A percentile compares a stretch with the other conserved stretches of the same genome.
Conservation (phyloP, 2,329 filamentous ascomycete genomes). For the Arachnomyces sp. region DNA sequence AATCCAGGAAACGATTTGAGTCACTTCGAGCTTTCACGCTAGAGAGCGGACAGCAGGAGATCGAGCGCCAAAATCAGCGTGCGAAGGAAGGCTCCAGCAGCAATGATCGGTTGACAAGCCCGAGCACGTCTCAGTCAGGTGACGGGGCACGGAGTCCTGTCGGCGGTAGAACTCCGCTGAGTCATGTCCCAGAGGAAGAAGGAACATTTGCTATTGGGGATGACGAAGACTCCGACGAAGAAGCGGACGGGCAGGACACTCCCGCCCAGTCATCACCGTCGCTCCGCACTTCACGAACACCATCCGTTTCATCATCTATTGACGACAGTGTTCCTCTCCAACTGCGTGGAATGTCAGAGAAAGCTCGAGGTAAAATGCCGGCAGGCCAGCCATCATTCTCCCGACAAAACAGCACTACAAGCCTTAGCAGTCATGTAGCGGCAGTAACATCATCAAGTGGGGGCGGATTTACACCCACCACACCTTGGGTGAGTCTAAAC, state of each 20-base stretch:
- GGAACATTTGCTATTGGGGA: constrained; percentile 82
- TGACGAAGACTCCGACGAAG: constrained; percentile 58
- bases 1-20: constrained; percentile 75
- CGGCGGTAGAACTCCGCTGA: constrained; percentile 54
- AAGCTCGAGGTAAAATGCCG: constrained; percentile 92
- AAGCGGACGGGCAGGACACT: constrained; percentile 55
- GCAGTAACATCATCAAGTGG: constrained; percentile 49
- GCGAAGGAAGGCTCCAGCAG: constrained; percentile 54
- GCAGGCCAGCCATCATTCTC: constrained; percentile 76
- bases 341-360: constrained; percentile 89
- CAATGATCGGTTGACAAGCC: constrained; percentile 29
- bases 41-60: constrained; percentile 84
- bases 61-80: constrained; percentile 68
- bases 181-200: constrained; percentile 69
- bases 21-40: constrained; percentile 80
- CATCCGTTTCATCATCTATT: constrained; percentile 59
- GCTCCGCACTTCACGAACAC: constrained; percentile 50
- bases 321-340: constrained; percentile 79
- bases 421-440: constrained; percentile 60
- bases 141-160: constrained; percentile 29
- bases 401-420: constrained; percentile 81
- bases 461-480: constrained; percentile 64
- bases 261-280: constrained; percentile 51
- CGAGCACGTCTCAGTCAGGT: constrained; percentile 32
- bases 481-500: constrained; percentile 55